A percentile compares a stretch with the other conserved stretches of the same genome.
These are phyloP conservation scores for Vaccinium darrowii DNA, from an alignment of 148 eudicot species.

Conservation along the genomic window DNA sequence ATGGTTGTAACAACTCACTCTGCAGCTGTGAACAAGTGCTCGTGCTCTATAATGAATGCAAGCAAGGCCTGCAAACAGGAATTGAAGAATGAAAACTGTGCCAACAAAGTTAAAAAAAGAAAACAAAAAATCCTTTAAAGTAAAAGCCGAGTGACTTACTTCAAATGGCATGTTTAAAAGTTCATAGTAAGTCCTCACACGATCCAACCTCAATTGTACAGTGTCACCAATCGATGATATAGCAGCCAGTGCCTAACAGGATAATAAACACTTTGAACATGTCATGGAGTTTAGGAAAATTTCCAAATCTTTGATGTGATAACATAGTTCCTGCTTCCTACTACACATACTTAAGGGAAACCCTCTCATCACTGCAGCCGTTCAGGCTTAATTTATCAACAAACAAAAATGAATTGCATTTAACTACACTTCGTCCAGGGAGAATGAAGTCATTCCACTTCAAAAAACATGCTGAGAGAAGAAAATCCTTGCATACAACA, in stretches of 20 bases:
- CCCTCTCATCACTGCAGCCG: not conserved
- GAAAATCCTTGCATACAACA: not conserved
- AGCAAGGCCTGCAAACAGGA: slow-evolving; percentile 72
- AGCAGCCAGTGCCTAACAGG: slow-evolving; percentile 76
- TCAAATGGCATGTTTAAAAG: slow-evolving; percentile 96
- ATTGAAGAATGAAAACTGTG: not conserved
- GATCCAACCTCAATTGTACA: slow-evolving; percentile 78
- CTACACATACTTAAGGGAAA: not conserved
- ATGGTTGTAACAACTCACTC: slow-evolving; percentile 60
- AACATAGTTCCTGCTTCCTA: not conserved
- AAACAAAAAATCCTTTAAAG: not conserved
- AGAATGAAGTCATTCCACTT: not conserved
- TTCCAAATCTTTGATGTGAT: not conserved
- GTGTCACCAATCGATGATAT: slow-evolving; percentile 82
- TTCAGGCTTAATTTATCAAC: not conserved
- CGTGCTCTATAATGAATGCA: slow-evolving; percentile 91
- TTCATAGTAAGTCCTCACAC: slow-evolving; percentile 93
- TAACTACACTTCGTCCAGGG: not conserved
- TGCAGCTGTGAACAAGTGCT: slow-evolving; percentile 59
- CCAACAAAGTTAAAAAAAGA: not conserved
- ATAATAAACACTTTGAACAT: slow-evolving; percentile 3
- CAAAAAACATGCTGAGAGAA: not conserved
- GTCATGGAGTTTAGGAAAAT: not conserved
- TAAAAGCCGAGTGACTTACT: slow-evolving; percentile 37
- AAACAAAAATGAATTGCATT: not conserved